Evolutionary conservation across 345 rosid genomes (phyloP).

Genomic region (Kernera saxatilis): DNA sequence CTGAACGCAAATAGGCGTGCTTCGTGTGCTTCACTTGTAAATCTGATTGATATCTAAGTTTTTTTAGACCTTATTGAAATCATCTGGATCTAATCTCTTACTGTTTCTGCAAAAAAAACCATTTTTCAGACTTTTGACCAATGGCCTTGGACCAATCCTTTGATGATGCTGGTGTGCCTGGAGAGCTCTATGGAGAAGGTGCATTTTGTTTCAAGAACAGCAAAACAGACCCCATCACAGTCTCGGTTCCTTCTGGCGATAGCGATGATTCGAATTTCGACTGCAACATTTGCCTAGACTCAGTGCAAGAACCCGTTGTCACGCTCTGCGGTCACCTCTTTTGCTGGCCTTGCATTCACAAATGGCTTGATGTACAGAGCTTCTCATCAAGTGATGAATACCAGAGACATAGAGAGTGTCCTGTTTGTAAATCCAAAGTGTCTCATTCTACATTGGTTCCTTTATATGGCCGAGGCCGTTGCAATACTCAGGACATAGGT

Average conservation of each 20-base stretch:
- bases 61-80: not conserved
- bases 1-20: not conserved
- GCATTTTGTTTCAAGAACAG: slow-evolving; percentile 28
- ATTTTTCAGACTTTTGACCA: slow-evolving; percentile 19
- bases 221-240: slow-evolving; percentile 10
- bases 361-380: slow-evolving; percentile 62
- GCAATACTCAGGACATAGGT: slow-evolving; percentile 19
- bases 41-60: not conserved
- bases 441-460: slow-evolving; percentile 68
- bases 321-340: slow-evolving; percentile 91
- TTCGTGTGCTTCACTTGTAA: slow-evolving; percentile 14
- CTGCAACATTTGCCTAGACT: slow-evolving; percentile 79
- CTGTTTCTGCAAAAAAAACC: not conserved
- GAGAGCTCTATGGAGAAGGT: slow-evolving; percentile 31
- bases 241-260: slow-evolving; percentile 28
- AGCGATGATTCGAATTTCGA: slow-evolving; percentile 42
- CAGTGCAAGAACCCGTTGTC: slow-evolving; percentile 80
- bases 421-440: slow-evolving; percentile 83
- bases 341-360: slow-evolving; percentile 96
- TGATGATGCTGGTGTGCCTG: slow-evolving; percentile 30
- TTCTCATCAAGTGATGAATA: slow-evolving; percentile 30
- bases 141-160: slow-evolving; percentile 35
- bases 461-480: slow-evolving; percentile 66
- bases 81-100: slow-evolving; percentile 3
- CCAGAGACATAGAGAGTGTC: slow-evolving; percentile 56